Conservation (phyloP, 352 stramenopile genomes). For the Elongisporangium anandrum region DNA sequence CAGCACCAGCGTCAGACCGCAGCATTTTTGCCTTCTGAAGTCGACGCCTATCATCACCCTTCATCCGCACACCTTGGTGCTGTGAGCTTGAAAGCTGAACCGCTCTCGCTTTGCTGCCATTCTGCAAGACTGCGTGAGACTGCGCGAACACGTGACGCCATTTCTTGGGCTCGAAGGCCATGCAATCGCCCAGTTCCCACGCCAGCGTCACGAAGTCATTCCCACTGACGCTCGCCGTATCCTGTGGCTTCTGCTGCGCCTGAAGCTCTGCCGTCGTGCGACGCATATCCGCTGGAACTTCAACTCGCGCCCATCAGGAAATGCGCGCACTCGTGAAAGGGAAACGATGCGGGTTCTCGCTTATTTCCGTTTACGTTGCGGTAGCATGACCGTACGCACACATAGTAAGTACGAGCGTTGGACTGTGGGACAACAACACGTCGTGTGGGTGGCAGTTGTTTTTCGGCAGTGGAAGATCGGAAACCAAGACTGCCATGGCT, state of each 20-base stretch:
- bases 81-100: neutral
- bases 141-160: conserved; percentile 46
- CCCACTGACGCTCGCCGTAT: neutral
- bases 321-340: neutral
- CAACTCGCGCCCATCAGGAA: neutral
- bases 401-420: neutral
- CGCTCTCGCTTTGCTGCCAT: neutral
- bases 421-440: neutral
- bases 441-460: neutral
- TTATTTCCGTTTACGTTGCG: neutral
- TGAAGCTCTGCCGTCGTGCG: neutral
- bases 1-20: neutral
- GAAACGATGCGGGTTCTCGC: neutral
- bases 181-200: conserved; percentile 37
- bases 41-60: neutral
- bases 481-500: neutral
- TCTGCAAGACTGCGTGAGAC: conserved; percentile 20
- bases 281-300: neutral
- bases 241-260: neutral
- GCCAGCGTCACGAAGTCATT: conserved; percentile 52
- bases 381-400: neutral
- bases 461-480: neutral
- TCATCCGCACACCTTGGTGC: neutral
- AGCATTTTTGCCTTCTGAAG: neutral
- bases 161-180: conserved; percentile 52